Percentiles rank a stretch among this genome's conserved stretches.
These are phyloP conservation scores for Cornus controversa DNA, from an alignment of 148 eudicot genomes.

Conservation along the genomic window DNA sequence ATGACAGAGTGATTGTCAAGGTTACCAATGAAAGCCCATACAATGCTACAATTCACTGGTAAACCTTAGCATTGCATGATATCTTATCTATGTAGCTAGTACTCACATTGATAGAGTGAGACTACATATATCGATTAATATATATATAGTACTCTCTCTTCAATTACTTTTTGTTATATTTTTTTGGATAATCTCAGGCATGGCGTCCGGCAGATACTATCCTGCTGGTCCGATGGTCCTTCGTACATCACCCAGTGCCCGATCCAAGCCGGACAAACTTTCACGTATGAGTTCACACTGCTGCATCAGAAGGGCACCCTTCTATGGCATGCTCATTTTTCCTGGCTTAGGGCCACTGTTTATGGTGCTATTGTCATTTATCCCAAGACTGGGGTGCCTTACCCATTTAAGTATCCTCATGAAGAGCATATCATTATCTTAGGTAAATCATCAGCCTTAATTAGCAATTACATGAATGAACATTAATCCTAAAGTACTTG, in stretches of 20 bases:
- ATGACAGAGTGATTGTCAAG: constrained; percentile 39
- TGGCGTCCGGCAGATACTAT: constrained; percentile 49
- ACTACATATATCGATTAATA: too few species aligned
- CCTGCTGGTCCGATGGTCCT: constrained; percentile 66
- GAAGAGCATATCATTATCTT: constrained; percentile 55
- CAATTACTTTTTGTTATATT: background rate
- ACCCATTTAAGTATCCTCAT: constrained; percentile 53
- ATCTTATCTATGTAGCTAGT: too few species aligned
- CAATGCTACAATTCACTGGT: constrained; percentile 69
- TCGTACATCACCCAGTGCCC: constrained; percentile 64
- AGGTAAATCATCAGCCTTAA: constrained; percentile 24
- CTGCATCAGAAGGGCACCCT: constrained; percentile 63
- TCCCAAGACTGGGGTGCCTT: constrained; percentile 58
- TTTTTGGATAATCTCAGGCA: constrained; percentile 36
- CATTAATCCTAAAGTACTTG: too few species aligned
- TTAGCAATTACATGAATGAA: too few species aligned
- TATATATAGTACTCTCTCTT: too few species aligned
- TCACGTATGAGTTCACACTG: constrained; percentile 54
- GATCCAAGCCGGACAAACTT: constrained; percentile 50
- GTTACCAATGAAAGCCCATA: constrained; percentile 55
- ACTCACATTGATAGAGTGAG: background rate
- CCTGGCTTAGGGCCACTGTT: constrained; percentile 74
- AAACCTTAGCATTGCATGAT: background rate
- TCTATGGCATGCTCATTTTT: constrained; percentile 70
- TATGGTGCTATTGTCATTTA: constrained; percentile 63